Evolutionary conservation across 805 yeast species (phyloP).

Genomic region (Candida golubevii): DNA sequence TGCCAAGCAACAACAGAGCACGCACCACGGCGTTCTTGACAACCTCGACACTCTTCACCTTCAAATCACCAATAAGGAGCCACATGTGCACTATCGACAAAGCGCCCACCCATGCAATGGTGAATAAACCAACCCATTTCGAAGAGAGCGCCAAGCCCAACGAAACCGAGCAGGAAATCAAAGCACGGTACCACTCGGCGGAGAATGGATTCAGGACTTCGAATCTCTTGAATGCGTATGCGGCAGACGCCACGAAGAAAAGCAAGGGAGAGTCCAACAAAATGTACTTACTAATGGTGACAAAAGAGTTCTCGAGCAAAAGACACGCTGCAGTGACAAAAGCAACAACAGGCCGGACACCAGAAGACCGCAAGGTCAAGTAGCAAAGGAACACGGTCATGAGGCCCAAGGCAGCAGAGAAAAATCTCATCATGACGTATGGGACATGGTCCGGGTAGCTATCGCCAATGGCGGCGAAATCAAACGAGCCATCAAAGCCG

Average conservation of each 20-base stretch:
- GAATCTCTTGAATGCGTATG: conserved; percentile 60
- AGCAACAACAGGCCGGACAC: conserved; percentile 63
- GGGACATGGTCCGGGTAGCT: conserved; percentile 57
- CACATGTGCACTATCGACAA: conserved; percentile 60
- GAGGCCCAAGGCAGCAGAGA: conserved; percentile 66
- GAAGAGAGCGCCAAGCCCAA: conserved; percentile 70
- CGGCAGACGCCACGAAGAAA: conserved; percentile 71
- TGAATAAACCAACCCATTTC: conserved; percentile 83
- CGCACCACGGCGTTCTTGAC: conserved; percentile 47
- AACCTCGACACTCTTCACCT: conserved; percentile 42
- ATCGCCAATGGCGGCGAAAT: conserved; percentile 63
- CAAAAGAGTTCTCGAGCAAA: conserved; percentile 62
- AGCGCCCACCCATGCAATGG: conserved; percentile 72
- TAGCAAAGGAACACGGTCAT: conserved; percentile 63
- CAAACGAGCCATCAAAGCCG: conserved; percentile 70
- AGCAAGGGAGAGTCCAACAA: conserved; percentile 72
- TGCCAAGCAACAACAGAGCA: conserved; percentile 49
- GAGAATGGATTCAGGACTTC: conserved; percentile 63
- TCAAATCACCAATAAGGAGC: conserved; percentile 69
- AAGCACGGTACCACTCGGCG: conserved; percentile 51
- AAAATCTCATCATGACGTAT: conserved; percentile 62
- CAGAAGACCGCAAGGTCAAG: conserved; percentile 66
- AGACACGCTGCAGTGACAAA: conserved; percentile 53
- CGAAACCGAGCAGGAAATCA: conserved; percentile 62
- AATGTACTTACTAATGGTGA: conserved; percentile 71